Evolutionary conservation across 208 protist species (phyloP), one percentile per base, ranked within the genome.

Genomic region (Leptomonas seymouri): DNA sequence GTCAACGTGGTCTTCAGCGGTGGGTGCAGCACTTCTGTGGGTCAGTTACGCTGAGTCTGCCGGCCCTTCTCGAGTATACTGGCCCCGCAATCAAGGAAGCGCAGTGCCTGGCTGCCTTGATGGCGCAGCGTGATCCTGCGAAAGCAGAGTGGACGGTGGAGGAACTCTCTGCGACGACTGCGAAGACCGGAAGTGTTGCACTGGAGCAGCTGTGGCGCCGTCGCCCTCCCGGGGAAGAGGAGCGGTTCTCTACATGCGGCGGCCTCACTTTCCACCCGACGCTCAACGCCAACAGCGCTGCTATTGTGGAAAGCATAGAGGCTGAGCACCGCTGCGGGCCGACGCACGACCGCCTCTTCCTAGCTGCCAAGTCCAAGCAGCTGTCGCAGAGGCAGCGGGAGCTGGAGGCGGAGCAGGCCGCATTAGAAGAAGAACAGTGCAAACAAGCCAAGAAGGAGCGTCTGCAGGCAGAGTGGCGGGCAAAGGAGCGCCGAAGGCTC

Each of bases 331-430:
- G 71, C 12, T 48, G 64, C 39, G 59, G 51, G 39, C 66, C 68
- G 46, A 62, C 70, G 28, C 69, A 89, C 69, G 72, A 93, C 42
- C 84, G 87, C 12, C 81, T 93, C 23, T 93, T 81, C 59, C 48
- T 71, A 3, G 55, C 6, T n/a, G 84, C 82, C 25, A 76, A 69
- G 20, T 44, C 50, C 55, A 77, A 80, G 59, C 87, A 90, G 64
- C 59, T 86, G 8, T 21, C 50, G 3, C 28, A 71, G 50, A 61
- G 55, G 58, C 80, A 88, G 46, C 25, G 67, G 21, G 84, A 88
- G 59, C 55, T 78, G 64, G 82, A 82, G 58, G 53, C 50, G 54
- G 71, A 78, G 53, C 71, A 85, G 55, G 72, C 55, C 3, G 44
- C 27, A 3, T 56, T 82, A 2, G 60, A 66, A 25, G 69, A 45